Base-by-base conservation (phyloP, 148 eudicot species). In the Nepenthes mirabilis region DNA sequence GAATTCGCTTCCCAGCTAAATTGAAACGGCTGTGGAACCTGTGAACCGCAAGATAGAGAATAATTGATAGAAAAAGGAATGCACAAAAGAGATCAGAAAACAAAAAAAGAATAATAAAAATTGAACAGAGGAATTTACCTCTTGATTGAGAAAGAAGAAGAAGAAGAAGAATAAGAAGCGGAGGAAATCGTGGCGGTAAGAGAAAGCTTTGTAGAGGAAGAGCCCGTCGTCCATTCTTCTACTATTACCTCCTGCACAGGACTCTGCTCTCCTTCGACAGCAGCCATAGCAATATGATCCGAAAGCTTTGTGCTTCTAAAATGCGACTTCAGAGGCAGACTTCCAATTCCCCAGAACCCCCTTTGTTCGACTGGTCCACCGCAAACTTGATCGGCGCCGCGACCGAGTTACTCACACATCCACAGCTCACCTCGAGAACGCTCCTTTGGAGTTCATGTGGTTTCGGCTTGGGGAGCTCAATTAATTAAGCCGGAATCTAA, bases 161-260 rank as follows among this genome's bases (percentile, higher is more conserved):
- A 67, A 11, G 72, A 59, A 35, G 61, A 56, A 47, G 79, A 68
- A 56, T 79, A 66, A 9, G 72, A 64, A 10, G 82, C 64, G 40
- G 72, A 57, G 2, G 79, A 78, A 59, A 89, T 71, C 35, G 76
- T 77, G 64, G 96, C 85, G 14, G 94, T 83, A 32, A 75, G 67
- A 1, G 85, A 77, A 43, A 83, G 85, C 61, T 82, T 76, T 2
- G 82, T 37, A 1, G 84, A 60, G 3, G 86, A 76, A 52, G 84
- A 72, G 23, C 23, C 23, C 12, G 88, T 82, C 36, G 73, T 74
- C 97, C 97, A 89, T 70, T 89, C 97, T 73, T 86, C 57, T 0
- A 52, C 32, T 4, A 52, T 52, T 52, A 12, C 32, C 11, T 3
- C 12, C 55, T 52, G 55, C 6, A 5, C 9, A 12, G n/a, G 14